phyloP scores from a whole-genome alignment of 345 rosid genomes.

The Murraya paniculata region DNA sequence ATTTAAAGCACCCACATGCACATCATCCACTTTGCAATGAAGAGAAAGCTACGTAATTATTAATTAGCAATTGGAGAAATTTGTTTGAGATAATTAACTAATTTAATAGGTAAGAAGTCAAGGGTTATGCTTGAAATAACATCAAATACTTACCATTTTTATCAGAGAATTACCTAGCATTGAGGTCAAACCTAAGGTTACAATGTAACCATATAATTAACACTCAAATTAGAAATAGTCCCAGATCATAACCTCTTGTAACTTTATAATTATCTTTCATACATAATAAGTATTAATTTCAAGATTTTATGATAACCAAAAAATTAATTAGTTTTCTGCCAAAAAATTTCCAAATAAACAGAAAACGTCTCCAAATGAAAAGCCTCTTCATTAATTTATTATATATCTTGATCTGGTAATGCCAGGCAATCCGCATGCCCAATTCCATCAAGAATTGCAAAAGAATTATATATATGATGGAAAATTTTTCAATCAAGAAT shows the following conservation, averaged over 20 bases:
- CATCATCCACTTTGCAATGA: constrained; percentile 9
- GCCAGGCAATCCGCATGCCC: neutral
- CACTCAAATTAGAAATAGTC: neutral
- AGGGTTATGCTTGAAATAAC: neutral
- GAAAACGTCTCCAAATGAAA: constrained; percentile 5
- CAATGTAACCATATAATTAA: neutral
- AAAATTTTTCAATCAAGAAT: no score
- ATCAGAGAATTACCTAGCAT: neutral
- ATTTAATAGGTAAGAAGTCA: no score
- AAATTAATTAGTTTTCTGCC: neutral
- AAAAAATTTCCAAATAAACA: constrained; percentile 5
- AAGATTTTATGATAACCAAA: neutral
- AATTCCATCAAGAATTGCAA: constrained; percentile 8
- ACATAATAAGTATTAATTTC: neutral
- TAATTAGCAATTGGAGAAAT: neutral
- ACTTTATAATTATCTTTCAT: neutral
- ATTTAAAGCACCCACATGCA: constrained; percentile 25
- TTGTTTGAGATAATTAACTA: neutral
- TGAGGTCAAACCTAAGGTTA: neutral
- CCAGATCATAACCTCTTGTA: neutral
- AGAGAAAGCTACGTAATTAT: neutral
- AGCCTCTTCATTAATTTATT: neutral
- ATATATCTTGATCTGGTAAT: constrained; percentile 11
- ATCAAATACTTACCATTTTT: neutral
- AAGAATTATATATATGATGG: no score